Percentiles rank a stretch among this genome's conserved stretches.
These are phyloP conservation scores for Aphanomyces astaci DNA, from an alignment of 352 stramenopile genomes.

Conservation along the genomic window DNA sequence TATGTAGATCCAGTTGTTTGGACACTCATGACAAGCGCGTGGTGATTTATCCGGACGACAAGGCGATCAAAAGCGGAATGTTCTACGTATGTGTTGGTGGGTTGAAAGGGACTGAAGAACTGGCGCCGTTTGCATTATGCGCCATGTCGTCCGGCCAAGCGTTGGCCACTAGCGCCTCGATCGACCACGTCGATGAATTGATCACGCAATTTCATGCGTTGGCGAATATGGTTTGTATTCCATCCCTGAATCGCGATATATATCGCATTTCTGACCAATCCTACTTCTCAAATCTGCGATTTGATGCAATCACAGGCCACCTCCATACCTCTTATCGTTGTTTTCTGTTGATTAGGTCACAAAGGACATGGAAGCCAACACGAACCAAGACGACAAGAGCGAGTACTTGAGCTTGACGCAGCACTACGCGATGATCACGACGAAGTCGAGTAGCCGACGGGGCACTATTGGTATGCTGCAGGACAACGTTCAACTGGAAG, in stretches of 20 bases:
- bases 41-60: conserved; percentile 8
- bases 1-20: too few relatives aligned
- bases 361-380: background rate
- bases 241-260: too few relatives aligned
- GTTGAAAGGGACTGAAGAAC: background rate
- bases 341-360: background rate
- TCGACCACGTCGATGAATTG: conserved; percentile 11
- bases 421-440: background rate
- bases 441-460: background rate
- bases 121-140: background rate
- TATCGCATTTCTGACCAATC: too few relatives aligned
- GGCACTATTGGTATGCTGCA: background rate
- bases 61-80: background rate
- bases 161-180: background rate
- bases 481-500: background rate
- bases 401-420: background rate
- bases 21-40: conserved; percentile 3
- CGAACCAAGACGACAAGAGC: background rate
- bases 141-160: conserved; percentile 19
- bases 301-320: too few relatives aligned
- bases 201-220: conserved; percentile 14
- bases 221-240: conserved; percentile 1
- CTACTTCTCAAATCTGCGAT: too few relatives aligned
- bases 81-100: background rate
- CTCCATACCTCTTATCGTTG: background rate